Percentiles rank a stretch among this genome's conserved stretches.
Conservation (phyloP, 2,329 filamentous ascomycete genomes). For the Paraconiothyrium brasiliense region DNA sequence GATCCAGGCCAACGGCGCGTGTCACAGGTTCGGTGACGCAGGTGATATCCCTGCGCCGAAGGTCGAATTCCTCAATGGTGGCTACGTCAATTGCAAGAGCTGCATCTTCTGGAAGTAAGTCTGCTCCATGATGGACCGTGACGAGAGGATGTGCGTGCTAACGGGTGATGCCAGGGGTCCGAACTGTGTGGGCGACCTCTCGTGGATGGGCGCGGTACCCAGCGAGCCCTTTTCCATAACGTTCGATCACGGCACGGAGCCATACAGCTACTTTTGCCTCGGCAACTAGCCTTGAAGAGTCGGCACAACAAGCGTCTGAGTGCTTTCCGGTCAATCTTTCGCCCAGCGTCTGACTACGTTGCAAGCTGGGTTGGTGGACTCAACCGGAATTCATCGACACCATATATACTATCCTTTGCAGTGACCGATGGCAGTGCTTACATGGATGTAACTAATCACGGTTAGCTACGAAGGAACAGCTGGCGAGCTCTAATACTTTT, state of each 20-base stretch:
- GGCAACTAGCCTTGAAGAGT: not conserved
- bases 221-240: not conserved
- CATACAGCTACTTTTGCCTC: not conserved
- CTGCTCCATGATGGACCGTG: not conserved
- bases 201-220: not conserved
- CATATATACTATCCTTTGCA: too few relatives aligned
- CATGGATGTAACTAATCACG: not conserved
- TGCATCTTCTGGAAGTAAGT: conserved; percentile 2
- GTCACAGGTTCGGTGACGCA: not conserved
- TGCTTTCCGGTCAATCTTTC: not conserved
- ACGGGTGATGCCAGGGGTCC: not conserved
- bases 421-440: not conserved
- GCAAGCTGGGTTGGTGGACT: not conserved
- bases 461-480: not conserved
- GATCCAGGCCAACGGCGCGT: not conserved
- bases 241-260: not conserved
- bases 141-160: not conserved
- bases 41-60: not conserved
- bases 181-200: not conserved
- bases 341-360: not conserved
- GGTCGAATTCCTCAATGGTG: not conserved
- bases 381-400: too few relatives aligned
- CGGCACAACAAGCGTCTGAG: not conserved
- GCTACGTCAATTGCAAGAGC: not conserved
- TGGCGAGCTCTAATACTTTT: not conserved